phyloP scores from a whole-genome alignment of 1,284 basidiomycete species.

The Pyrrhoderma lamaoense region DNA sequence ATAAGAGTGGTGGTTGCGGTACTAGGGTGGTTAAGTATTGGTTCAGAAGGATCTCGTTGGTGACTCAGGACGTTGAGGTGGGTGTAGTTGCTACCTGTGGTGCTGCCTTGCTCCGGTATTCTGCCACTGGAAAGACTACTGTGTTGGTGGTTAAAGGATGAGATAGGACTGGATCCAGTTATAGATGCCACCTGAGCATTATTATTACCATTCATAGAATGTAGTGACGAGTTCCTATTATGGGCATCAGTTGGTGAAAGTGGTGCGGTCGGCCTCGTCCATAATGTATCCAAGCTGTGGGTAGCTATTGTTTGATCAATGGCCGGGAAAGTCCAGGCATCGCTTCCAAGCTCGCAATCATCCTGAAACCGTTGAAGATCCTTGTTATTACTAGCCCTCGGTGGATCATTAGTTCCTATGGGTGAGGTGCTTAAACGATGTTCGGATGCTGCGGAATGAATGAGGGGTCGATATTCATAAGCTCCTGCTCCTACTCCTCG shows the following conservation, averaged over 20 bases:
- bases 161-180: conserved; percentile 10
- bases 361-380: background rate
- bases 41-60: too few species aligned
- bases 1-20: too few species aligned
- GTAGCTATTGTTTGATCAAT: conserved; percentile 4
- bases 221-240: conserved; percentile 5
- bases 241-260: conserved; percentile 2
- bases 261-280: conserved; percentile 7
- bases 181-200: conserved; percentile 8
- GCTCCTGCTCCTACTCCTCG: too few species aligned
- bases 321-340: background rate
- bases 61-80: conserved; percentile 1
- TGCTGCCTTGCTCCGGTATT: background rate
- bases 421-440: too few species aligned
- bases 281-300: conserved; percentile 12
- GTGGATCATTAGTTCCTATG: too few species aligned
- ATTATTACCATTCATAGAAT: background rate
- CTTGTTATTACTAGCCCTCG: too few species aligned
- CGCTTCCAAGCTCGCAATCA: background rate
- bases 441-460: too few species aligned
- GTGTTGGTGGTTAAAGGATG: conserved; percentile 15
- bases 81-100: background rate
- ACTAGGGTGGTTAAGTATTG: too few species aligned
- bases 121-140: background rate
- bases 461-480: too few species aligned